phyloP scores from a whole-genome alignment of 2,329 filamentous ascomycete genomes.

The Trichoderma hamatum region DNA sequence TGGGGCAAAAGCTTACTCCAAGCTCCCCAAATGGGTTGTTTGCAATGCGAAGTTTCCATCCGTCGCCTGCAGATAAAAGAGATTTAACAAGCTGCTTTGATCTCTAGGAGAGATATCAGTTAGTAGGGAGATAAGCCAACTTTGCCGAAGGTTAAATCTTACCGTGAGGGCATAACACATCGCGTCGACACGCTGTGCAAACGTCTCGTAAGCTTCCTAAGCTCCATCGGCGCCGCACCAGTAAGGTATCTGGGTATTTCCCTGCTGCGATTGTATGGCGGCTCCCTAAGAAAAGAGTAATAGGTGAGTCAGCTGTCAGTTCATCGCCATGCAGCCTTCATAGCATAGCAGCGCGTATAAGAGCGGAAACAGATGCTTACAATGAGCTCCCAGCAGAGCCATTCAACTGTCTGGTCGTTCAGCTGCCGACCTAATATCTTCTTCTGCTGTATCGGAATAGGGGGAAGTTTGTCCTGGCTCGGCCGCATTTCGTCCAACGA shows the following conservation, averaged over 20 bases:
- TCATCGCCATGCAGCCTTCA: not conserved
- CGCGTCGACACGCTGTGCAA: slow-evolving; percentile 33
- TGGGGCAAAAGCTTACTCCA: slow-evolving; percentile 25
- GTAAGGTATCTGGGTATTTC: slow-evolving; percentile 32
- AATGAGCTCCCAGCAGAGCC: slow-evolving; percentile 34
- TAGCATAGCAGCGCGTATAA: too few species aligned
- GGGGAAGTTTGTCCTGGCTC: slow-evolving; percentile 26
- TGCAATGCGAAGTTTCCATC: slow-evolving; percentile 35
- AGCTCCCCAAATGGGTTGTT: slow-evolving; percentile 36
- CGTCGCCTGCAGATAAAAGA: slow-evolving; percentile 33
- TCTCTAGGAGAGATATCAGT: slow-evolving; percentile 1
- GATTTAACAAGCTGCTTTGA: slow-evolving; percentile 39
- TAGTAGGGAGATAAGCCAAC: not conserved
- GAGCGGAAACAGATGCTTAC: slow-evolving; percentile 25
- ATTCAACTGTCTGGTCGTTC: slow-evolving; percentile 32
- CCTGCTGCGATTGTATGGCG: slow-evolving; percentile 36
- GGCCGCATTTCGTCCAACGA: slow-evolving; percentile 28
- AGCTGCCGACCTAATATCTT: slow-evolving; percentile 31
- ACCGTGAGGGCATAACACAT: slow-evolving; percentile 34
- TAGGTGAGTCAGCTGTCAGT: not conserved
- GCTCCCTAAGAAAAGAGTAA: slow-evolving; percentile 22
- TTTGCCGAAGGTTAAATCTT: not conserved
- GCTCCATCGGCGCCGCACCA: slow-evolving; percentile 37
- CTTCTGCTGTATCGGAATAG: slow-evolving; percentile 30
- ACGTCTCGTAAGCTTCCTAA: slow-evolving; percentile 37